Conservation (phyloP, 345 rosid genomes). For the Luvunga scandens region DNA sequence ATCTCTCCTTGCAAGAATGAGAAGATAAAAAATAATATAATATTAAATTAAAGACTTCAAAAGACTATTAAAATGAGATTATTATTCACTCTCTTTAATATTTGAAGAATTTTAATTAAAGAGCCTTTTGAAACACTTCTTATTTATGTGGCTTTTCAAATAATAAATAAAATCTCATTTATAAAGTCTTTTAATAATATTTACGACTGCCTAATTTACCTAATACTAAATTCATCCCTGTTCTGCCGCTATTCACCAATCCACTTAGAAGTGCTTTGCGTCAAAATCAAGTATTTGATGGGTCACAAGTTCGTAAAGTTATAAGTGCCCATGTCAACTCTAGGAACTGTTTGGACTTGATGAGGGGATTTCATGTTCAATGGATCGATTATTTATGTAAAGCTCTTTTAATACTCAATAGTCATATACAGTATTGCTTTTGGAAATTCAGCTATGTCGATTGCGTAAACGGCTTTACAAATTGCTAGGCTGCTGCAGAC, state of each 20-base stretch:
- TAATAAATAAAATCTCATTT: too few relatives aligned
- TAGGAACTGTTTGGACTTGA: neutral
- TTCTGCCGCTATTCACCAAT: too few relatives aligned
- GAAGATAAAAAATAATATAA: too few relatives aligned
- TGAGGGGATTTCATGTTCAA: neutral
- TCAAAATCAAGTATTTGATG: neutral
- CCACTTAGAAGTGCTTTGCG: too few relatives aligned
- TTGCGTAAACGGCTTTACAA: neutral
- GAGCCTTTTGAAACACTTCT: fast-evolving
- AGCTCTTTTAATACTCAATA: neutral
- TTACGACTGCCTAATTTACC: too few relatives aligned
- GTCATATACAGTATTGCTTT: neutral
- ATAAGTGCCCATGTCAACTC: neutral
- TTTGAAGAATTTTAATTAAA: too few relatives aligned
- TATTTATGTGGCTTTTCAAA: fast-evolving
- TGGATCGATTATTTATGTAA: neutral
- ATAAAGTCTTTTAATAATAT: too few relatives aligned
- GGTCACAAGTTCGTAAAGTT: neutral
- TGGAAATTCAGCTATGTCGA: neutral
- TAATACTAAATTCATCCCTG: too few relatives aligned
- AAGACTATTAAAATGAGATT: too few relatives aligned
- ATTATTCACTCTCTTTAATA: too few relatives aligned
- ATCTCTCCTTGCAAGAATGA: too few relatives aligned
- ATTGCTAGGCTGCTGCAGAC: neutral
- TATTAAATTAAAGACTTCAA: too few relatives aligned